Evolutionary conservation across 169 alveolate genomes (phyloP), one percentile per base, ranked within the genome.

Genomic region (Plasmodium fragile): DNA sequence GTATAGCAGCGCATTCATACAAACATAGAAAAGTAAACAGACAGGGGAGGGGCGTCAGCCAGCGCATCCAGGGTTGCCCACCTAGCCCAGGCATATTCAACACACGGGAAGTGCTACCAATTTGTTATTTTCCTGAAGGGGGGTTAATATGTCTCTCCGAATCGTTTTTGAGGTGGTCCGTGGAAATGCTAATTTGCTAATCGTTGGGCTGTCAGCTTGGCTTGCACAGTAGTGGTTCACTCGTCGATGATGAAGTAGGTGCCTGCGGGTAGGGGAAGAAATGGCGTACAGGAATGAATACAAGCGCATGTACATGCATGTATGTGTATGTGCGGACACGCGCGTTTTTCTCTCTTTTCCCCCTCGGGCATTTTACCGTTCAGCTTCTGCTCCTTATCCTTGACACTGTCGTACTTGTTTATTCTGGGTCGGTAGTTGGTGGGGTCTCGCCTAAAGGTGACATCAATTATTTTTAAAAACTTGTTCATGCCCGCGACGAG

Each of bases 401-500:
- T 98, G 81, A 98, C 98, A 45, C 99, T 98, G 69, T 98, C 99
- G 30, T 97, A 89, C 95, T 99, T 99, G 97, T 99, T 99, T 92
- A 99, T 99, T 85, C 99, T 98, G 1, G 99, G 99, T 77, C 99
- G 97, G 97, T 95, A 99, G 95, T 99, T 99, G 59, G 98, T 98
- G 13, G 99, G 99, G 95, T 99, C 99, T 83, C 99, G 97, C 83
- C 99, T 97, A 98, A 99, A 99, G 30, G 99, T 99, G 82, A 99
- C 99, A 71, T 99, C 99, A 94, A 99, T 97, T 75, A 98, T 96
- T 93, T 98, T 97, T 90, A 98, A 95, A 97, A 99, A 99, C 89
- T 97, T 95, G 97, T 99, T 99, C 99, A 99, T 98, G 13, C 99
- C 99, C 0, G 94, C 83, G 8, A 90, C 94, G 71, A 93, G 82